Percentiles rank a stretch among this genome's conserved stretches.
Conservation (phyloP, 2,329 filamentous ascomycete species). For the Ceratocystis albifundus region DNA sequence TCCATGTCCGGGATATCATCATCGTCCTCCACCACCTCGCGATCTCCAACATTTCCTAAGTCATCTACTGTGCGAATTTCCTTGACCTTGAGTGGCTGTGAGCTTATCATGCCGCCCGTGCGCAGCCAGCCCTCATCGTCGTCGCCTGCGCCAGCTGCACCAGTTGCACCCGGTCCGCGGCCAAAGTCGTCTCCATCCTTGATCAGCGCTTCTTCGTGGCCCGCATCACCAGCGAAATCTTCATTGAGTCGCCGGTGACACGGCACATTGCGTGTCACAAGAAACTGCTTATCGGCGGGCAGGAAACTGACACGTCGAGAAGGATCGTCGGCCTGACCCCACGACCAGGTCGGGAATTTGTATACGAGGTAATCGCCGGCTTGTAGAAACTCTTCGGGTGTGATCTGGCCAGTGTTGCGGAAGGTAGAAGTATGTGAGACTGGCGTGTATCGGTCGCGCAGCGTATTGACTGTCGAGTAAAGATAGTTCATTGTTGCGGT, state of each 20-base stretch:
- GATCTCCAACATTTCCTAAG: conserved; percentile 70
- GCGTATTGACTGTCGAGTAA: conserved; percentile 81
- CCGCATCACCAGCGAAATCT: conserved; percentile 80
- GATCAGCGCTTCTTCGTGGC: conserved; percentile 76
- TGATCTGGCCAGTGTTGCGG: conserved; percentile 86
- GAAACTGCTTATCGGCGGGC: conserved; percentile 82
- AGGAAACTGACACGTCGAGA: conserved; percentile 69
- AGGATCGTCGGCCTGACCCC: conserved; percentile 77
- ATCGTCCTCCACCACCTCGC: conserved; percentile 57
- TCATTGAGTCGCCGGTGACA: conserved; percentile 86
- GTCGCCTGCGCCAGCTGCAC: conserved; percentile 34
- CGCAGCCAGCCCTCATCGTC: conserved; percentile 86
- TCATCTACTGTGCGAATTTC: conserved; percentile 86
- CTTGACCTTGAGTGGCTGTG: conserved; percentile 61
- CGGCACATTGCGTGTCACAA: conserved; percentile 87
- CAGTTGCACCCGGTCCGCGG: conserved; percentile 30
- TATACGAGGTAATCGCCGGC: conserved; percentile 96
- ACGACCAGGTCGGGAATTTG: conserved; percentile 98
- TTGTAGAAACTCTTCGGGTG: conserved; percentile 88
- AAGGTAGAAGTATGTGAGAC: conserved; percentile 87
- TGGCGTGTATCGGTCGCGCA: conserved; percentile 84
- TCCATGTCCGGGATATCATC: conserved; percentile 98
- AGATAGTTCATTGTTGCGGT: conserved; percentile 64
- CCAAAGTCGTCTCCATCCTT: conserved; percentile 59
- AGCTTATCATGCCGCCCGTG: conserved; percentile 67